These are phyloP conservation scores for Cupressus sempervirens DNA, from an alignment of 75 land plant species.

Conservation along the genomic window DNA sequence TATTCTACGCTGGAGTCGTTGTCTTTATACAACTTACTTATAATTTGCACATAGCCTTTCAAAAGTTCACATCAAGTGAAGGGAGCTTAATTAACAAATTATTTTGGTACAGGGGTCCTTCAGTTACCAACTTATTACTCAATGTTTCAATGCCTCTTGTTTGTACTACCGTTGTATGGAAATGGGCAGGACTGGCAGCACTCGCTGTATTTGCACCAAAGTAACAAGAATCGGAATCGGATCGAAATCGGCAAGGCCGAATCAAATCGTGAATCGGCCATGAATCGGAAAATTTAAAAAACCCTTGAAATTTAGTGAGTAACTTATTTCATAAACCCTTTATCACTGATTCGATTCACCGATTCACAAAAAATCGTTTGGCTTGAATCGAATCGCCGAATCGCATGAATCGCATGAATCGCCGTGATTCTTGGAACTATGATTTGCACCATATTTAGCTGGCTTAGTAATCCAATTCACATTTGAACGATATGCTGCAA, in stretches of 20 bases:
- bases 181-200: constrained; percentile 96
- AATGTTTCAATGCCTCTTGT: constrained; percentile 69
- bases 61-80: constrained; percentile 16
- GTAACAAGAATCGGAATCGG: too few species aligned
- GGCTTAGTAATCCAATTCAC: constrained; percentile 85
- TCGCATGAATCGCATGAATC: too few species aligned
- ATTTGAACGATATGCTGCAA: constrained; percentile 67
- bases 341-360: too few species aligned
- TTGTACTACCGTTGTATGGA: constrained; percentile 85
- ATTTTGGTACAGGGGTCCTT: constrained; percentile 48
- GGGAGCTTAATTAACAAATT: constrained; percentile 9
- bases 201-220: constrained; percentile 87
- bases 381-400: too few species aligned
- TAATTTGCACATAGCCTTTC: constrained; percentile 29
- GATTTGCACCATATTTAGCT: constrained; percentile 78
- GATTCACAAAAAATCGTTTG: too few species aligned
- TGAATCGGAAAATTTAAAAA: too few species aligned
- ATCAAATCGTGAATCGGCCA: too few species aligned
- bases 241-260: too few species aligned
- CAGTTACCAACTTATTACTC: constrained; percentile 60
- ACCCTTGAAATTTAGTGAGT: too few species aligned
- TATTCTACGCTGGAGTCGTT: constrained; percentile 79
- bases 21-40: constrained; percentile 65
- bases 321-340: too few species aligned
- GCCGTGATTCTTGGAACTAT: too few species aligned